Percentiles rank a stretch among this genome's conserved stretches.
Evolutionary conservation across 225 moss, liverwort and hornwort species (phyloP).

Genomic region (Antitrichia curtipendula): DNA sequence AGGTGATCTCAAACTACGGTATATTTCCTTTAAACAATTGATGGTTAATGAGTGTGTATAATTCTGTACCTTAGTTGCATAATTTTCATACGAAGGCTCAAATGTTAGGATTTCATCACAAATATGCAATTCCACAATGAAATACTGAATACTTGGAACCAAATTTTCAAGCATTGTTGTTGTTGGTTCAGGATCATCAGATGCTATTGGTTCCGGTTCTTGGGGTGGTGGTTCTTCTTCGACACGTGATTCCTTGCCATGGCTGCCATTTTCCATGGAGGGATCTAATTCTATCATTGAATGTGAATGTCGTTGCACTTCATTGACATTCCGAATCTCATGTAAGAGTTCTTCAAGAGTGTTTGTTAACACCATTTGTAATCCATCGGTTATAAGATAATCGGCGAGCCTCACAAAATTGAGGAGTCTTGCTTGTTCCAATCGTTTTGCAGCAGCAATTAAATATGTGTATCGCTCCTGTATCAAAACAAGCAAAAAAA

Average conservation of each 20-base stretch:
- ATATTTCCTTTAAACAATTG: background rate
- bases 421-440: conserved; percentile 51
- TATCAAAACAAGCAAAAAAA: background rate
- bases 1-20: accelerated
- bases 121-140: conserved; percentile 46
- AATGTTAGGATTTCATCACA: conserved; percentile 20
- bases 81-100: background rate
- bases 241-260: background rate
- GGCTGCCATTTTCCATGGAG: background rate
- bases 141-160: conserved; percentile 3
- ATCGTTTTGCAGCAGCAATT: conserved; percentile 63
- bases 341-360: conserved; percentile 45
- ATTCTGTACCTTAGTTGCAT: conserved; percentile 7
- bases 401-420: conserved; percentile 63
- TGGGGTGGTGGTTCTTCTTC: background rate
- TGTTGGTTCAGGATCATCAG: no score
- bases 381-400: conserved; percentile 55
- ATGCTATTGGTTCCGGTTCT: accelerated
- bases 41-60: background rate
- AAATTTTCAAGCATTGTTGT: background rate
- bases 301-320: background rate
- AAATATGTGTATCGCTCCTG: conserved; percentile 62
- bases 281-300: background rate
- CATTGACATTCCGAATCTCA: background rate
- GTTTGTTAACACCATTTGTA: conserved; percentile 25